Base-by-base conservation (phyloP, 2,329 filamentous ascomycete species). In the Raffaelea deltoideospora region DNA sequence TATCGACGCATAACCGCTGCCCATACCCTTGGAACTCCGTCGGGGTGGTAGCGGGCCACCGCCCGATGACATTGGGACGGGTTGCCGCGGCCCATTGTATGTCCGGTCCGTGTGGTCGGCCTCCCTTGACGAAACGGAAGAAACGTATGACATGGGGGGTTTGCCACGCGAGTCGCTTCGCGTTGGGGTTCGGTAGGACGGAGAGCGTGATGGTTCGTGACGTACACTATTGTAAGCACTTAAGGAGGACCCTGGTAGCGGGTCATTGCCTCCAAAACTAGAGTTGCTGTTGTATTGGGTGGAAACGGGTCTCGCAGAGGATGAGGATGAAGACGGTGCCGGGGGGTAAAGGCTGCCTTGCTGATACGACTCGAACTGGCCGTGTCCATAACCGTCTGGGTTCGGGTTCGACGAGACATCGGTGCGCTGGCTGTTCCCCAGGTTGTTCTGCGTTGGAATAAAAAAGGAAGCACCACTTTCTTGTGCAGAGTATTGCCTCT, bases 11-110 rank as follows among this genome's bases (percentile, higher is more conserved):
- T 69, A 69, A 20, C 69, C 69, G 43, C 72, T 68, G 28, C 67
- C 70, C 56, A 79, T 71, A 31, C 80, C 75, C 52, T 77, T 74
- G 10, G 86, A 94, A 49, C 76, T 80, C 52, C 79, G 72, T 48
- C 86, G 73, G 30, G 81, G 79, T 31, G 85, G 83, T 41, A 80
- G 55, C 13, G 77, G 72, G 5, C 71, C 73, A 51, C 70, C 76
- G 13, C 63, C 67, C 22, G 59, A 55, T 27, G 67, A 51, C 29
- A 60, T 29, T 4, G 56, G 62, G 34, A 70, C 63, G 45, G 72
- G 74, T 35, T 66, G 65, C 15, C 44, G 45, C 41, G 66, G 63
- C 42, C 43, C 41, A 24, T 44, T 42, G 35, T 48, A 48, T 3
- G 41, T 42, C n/a, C 43, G 41, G 26, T 46, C 43, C 11, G 38